phyloP scores from a whole-genome alignment of 225 moss, liverwort and hornwort genomes.

The Sphagnum tenellum region DNA sequence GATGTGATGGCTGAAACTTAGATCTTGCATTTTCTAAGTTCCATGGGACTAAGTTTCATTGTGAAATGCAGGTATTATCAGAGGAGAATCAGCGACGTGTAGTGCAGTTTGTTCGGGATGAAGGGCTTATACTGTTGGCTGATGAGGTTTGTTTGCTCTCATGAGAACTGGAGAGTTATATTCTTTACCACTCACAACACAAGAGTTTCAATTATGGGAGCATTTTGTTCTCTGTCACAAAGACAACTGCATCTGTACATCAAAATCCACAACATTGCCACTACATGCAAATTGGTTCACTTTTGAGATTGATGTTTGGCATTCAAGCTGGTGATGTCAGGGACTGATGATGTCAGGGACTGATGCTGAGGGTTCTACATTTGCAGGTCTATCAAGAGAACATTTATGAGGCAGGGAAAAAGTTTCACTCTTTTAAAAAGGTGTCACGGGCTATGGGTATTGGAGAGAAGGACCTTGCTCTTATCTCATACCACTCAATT shows the following conservation, averaged over 20 bases:
- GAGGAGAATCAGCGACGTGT: slow-evolving; percentile 76
- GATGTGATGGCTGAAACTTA: too few species aligned
- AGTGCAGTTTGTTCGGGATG: slow-evolving; percentile 77
- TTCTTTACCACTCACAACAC: too few species aligned
- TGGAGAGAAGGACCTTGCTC: slow-evolving; percentile 54
- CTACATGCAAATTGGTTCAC: too few species aligned
- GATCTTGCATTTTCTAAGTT: too few species aligned
- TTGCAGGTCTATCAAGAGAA: slow-evolving; percentile 93
- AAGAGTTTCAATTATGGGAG: too few species aligned
- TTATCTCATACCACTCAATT: slow-evolving; percentile 80
- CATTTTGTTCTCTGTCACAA: too few species aligned
- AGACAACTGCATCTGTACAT: too few species aligned
- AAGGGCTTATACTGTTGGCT: slow-evolving; percentile 77
- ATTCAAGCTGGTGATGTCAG: not conserved
- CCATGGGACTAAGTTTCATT: not conserved
- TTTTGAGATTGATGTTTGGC: not conserved
- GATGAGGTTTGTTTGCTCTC: slow-evolving; percentile 52
- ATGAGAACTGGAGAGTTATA: too few species aligned
- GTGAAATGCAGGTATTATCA: slow-evolving; percentile 54
- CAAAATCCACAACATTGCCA: not conserved
- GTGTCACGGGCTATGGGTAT: slow-evolving; percentile 78
- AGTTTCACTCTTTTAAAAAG: slow-evolving; percentile 83
- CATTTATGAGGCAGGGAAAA: slow-evolving; percentile 70
- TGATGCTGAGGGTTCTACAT: not conserved
- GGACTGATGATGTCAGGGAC: too few species aligned